Percentiles rank a stretch among this genome's conserved stretches.
Evolutionary conservation across 441 rosid species (phyloP).

Genomic region (Omphalea diandra): DNA sequence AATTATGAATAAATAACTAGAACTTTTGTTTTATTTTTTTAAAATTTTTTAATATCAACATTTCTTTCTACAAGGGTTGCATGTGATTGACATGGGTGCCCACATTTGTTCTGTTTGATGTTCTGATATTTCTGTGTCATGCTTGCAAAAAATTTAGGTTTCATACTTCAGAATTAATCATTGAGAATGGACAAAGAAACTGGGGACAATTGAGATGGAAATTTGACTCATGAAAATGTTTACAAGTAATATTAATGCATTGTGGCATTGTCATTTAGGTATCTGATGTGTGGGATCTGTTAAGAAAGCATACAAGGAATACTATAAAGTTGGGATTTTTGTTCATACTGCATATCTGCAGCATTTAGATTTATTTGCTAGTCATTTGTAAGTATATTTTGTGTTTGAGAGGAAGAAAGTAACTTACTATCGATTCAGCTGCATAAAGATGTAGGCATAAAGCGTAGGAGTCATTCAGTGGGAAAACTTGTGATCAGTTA

Average conservation of each 20-base stretch:
- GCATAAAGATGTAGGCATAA: background rate
- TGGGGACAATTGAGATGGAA: background rate
- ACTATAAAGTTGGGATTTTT: background rate
- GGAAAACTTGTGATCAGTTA: too few relatives aligned
- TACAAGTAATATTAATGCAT: background rate
- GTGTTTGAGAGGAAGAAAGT: background rate
- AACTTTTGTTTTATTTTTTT: background rate
- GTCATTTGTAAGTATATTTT: background rate
- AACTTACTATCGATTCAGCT: background rate
- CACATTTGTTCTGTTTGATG: background rate
- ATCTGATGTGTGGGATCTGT: background rate
- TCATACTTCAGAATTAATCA: background rate
- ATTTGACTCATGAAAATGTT: background rate
- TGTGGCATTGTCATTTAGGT: background rate
- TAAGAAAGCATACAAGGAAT: background rate
- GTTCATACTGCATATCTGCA: background rate
- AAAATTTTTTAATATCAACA: background rate
- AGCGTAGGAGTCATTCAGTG: background rate
- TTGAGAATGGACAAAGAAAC: background rate
- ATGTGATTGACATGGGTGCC: conserved; percentile 2
- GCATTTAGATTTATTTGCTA: background rate
- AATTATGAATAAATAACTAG: background rate
- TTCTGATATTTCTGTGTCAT: background rate
- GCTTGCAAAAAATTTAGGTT: conserved; percentile 2
- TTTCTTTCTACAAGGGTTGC: background rate